These are phyloP conservation scores for Suillus luteus DNA, from an alignment of 768 basidiomycete genomes.

Conservation along the genomic window DNA sequence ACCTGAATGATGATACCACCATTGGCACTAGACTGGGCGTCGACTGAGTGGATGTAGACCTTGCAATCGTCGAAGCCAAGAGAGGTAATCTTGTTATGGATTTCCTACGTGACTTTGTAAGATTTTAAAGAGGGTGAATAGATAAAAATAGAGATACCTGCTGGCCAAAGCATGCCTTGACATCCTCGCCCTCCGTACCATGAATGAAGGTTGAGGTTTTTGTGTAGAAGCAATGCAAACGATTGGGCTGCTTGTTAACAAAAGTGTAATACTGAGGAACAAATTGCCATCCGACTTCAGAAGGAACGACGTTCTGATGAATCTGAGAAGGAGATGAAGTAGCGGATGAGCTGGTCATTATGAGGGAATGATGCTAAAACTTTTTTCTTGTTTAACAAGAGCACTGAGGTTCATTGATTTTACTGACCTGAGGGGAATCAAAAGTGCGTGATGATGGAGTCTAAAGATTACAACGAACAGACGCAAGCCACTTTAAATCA, in stretches of 20 bases:
- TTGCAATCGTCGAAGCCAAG: conserved; percentile 97
- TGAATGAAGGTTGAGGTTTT: conserved; percentile 97
- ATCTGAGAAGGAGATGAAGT: conserved; percentile 44
- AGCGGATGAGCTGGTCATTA: conserved; percentile 37
- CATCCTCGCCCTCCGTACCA: conserved; percentile 95
- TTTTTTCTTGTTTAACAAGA: neutral
- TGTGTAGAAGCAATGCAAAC: conserved; percentile 98
- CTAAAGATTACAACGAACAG: conserved; percentile 39
- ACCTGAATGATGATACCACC: conserved; percentile 99
- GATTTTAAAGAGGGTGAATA: conserved; percentile 10
- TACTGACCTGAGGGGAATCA: conserved; percentile 33
- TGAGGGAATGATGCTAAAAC: conserved; percentile 31
- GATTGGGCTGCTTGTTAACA: conserved; percentile 96
- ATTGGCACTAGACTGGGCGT: conserved; percentile 92
- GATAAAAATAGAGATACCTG: conserved; percentile 53
- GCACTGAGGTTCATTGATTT: neutral
- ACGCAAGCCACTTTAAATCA: conserved; percentile 20
- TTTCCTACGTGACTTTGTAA: conserved; percentile 62
- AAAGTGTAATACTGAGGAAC: conserved; percentile 99
- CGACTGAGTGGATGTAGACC: conserved; percentile 98
- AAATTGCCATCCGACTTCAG: conserved; percentile 99
- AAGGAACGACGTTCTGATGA: conserved; percentile 76
- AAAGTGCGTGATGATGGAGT: conserved; percentile 41
- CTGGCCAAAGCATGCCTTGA: conserved; percentile 87
- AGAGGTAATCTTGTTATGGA: conserved; percentile 92